Evolutionary conservation across 1,139 yeast genomes (phyloP).

Genomic region (Yamadazyma membranifaciens): DNA sequence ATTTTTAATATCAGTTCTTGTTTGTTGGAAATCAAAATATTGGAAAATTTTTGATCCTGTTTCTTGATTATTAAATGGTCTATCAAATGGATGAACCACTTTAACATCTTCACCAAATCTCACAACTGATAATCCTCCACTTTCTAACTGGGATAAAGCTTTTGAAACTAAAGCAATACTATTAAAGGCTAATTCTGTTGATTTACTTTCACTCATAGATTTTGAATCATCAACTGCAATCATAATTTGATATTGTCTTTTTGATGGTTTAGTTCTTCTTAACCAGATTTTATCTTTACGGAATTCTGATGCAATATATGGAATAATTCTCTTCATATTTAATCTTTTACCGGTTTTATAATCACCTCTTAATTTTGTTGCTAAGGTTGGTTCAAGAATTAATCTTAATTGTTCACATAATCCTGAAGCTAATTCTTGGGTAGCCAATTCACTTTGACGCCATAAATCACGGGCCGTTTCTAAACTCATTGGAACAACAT

Average conservation of each 20-base stretch:
- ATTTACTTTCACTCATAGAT: conserved; percentile 92
- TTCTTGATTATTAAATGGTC: conserved; percentile 72
- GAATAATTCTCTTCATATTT: conserved; percentile 96
- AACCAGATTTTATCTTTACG: conserved; percentile 98
- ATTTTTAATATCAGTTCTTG: conserved; percentile 76
- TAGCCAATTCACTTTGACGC: conserved; percentile 77
- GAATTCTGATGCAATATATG: conserved; percentile 96
- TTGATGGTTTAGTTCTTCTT: conserved; percentile 95
- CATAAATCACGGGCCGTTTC: conserved; percentile 77
- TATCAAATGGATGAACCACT: conserved; percentile 87
- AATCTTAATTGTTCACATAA: conserved; percentile 90
- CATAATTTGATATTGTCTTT: conserved; percentile 96
- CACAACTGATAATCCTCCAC: conserved; percentile 89
- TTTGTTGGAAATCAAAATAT: conserved; percentile 89
- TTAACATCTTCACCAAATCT: conserved; percentile 84
- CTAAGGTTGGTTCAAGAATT: conserved; percentile 91
- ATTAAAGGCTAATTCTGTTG: conserved; percentile 89
- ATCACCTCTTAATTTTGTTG: conserved; percentile 92
- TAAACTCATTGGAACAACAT: conserved; percentile 49
- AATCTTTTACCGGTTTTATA: conserved; percentile 95
- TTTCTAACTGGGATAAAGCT: conserved; percentile 89
- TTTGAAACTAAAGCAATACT: conserved; percentile 92
- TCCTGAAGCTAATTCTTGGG: conserved; percentile 83
- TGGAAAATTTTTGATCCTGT: conserved; percentile 83
- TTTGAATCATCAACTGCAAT: conserved; percentile 96